Conservation (phyloP, 2,329 filamentous ascomycete species). For the Fonsecaea monophora region DNA sequence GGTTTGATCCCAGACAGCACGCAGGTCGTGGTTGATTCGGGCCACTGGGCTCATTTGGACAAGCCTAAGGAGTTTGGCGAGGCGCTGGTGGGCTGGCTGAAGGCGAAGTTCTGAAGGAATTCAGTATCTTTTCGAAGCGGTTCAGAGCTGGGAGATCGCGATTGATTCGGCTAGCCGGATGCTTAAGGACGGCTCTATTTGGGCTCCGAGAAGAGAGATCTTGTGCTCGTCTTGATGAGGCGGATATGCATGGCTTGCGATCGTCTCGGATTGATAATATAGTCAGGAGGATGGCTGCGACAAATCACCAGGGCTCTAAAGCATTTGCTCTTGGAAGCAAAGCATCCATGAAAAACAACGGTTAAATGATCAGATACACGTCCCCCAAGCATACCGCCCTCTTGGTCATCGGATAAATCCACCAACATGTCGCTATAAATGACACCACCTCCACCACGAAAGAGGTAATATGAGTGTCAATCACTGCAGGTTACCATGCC, state of each 20-base stretch:
- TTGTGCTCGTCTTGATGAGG: neutral
- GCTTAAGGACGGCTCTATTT: neutral
- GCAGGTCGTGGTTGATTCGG: conserved; percentile 26
- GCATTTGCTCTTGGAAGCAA: neutral
- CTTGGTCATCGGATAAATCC: neutral
- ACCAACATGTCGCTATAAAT: conserved; percentile 4
- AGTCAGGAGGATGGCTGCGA: neutral
- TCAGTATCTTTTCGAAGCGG: neutral
- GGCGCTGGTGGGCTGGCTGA: conserved; percentile 28
- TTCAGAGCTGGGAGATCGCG: neutral
- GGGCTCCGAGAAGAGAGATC: too few species aligned
- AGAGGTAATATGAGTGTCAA: neutral
- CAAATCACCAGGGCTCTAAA: neutral
- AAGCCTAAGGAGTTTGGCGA: conserved; percentile 28
- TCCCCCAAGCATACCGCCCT: neutral
- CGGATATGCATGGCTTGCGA: neutral
- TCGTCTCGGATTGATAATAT: neutral
- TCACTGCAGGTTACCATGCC: conserved; percentile 54
- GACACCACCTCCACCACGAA: neutral
- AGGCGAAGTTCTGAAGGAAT: conserved; percentile 16
- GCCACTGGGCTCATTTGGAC: conserved; percentile 32
- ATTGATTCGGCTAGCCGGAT: neutral
- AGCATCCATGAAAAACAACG: neutral
- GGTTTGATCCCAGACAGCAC: conserved; percentile 28
- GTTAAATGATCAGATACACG: neutral